These are phyloP conservation scores for Talaromyces liani DNA, from an alignment of 495 filamentous ascomycete genomes.

Conservation along the genomic window DNA sequence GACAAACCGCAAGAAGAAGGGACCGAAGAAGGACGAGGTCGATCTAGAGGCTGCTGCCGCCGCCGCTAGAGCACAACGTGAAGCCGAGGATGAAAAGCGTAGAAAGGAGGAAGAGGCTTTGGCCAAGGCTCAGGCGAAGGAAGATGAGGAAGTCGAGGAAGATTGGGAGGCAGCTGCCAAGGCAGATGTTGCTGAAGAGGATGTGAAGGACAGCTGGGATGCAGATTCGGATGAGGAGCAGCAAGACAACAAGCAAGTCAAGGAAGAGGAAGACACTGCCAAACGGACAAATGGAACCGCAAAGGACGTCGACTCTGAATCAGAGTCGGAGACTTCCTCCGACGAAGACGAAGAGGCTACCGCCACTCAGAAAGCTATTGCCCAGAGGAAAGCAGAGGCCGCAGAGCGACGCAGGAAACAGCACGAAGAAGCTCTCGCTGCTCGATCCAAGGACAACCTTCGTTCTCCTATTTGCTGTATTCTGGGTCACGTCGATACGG, in stretches of 20 bases:
- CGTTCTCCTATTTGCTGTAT: constrained; percentile 99
- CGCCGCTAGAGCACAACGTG: constrained; percentile 50
- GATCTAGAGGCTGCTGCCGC: constrained; percentile 56
- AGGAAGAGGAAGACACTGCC: constrained; percentile 18
- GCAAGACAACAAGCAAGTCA: constrained; percentile 32
- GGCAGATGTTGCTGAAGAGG: constrained; percentile 63
- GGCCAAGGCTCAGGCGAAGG: constrained; percentile 48
- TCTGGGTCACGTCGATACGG: constrained; percentile 98
- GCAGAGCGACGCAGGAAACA: constrained; percentile 82
- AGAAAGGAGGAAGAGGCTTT: constrained; percentile 54
- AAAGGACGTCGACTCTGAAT: constrained; percentile 38
- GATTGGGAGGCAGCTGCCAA: constrained; percentile 88
- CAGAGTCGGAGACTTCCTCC: constrained; percentile 50
- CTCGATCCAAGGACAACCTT: constrained; percentile 87
- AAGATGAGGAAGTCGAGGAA: constrained; percentile 67
- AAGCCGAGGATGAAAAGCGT: constrained; percentile 66
- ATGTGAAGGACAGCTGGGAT: constrained; percentile 94
- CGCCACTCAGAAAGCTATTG: constrained; percentile 58
- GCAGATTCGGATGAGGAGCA: constrained; percentile 75
- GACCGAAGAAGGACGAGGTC: constrained; percentile 64
- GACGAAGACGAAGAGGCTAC: constrained; percentile 68
- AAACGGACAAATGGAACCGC: constrained; percentile 21
- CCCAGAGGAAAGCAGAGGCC: constrained; percentile 76
- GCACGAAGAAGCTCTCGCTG: constrained; percentile 85
- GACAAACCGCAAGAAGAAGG: constrained; percentile 70